Evolutionary conservation across 495 filamentous ascomycete genomes (phyloP), one percentile per base, ranked within the genome.

Genomic region (Hyaloscypha hepaticicola): DNA sequence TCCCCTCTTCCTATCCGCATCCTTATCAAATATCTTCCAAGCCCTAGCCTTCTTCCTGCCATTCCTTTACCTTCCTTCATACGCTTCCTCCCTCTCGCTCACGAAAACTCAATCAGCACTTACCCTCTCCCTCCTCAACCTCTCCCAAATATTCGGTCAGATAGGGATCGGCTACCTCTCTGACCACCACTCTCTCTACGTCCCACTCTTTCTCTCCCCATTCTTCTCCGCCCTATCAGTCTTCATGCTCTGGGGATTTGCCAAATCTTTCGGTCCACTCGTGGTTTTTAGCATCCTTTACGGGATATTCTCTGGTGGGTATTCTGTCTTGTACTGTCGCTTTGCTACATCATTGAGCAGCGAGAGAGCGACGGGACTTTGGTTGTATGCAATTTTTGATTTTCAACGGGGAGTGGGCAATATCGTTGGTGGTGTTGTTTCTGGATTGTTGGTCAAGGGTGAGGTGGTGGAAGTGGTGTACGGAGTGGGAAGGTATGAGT

Each of bases 281-380:
- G 77, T 77, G 28, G 51, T 83, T 16, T 88, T 88, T 68, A 79
- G 79, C 9, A 65, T 87, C 8, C 72, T 78, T 0, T 87, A 83
- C 71, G 85, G 85, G 2, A 76, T 86, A 62, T 85, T 83, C 55
- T 83, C 82, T 0, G 83, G 85, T 51, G 80, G 83, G 0, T 85
- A 79, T 33, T 31, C 28, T 8, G 24, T 53, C 3, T 34, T 66
- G 12, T 66, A 59, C 26, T 49, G 55, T 29, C 61, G 80, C 76
- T 66, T 66, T 26, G 48, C 51, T 2, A 60, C 63, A 11, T 21
- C 57, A 0, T 33, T 59, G 33, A 53, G 55, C 11, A 52, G 55
- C 22, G 26, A 65, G 11, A 38, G 25, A 5, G 56, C 34, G 38
- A 56, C 55, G 12, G 63, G 38, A 16, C 24, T 65, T 16, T 58